Evolutionary conservation across 208 protist genomes (phyloP).

Genomic region (Giardia duodenalis): DNA sequence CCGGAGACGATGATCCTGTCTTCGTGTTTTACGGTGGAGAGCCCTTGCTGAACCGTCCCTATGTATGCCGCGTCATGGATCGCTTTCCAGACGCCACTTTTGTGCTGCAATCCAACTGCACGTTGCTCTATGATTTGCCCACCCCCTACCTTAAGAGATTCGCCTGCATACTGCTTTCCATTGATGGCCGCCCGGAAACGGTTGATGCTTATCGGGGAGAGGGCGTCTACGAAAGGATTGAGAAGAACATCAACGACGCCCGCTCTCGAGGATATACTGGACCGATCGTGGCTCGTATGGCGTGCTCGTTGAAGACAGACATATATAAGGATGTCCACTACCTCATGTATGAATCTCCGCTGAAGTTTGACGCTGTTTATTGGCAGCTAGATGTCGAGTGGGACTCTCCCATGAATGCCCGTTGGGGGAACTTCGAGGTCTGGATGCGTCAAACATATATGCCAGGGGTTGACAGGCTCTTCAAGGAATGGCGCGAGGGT

Average conservation of each 20-base stretch:
- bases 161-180: conserved; percentile 35
- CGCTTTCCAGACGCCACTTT: conserved; percentile 28
- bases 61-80: conserved; percentile 33
- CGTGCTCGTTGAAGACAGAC: conserved; percentile 31
- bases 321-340: conserved; percentile 35
- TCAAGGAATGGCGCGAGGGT: background rate
- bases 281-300: conserved; percentile 39
- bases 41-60: conserved; percentile 31
- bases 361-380: conserved; percentile 38
- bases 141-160: conserved; percentile 34
- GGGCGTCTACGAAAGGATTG: conserved; percentile 30
- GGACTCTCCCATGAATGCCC: conserved; percentile 38
- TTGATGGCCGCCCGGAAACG: conserved; percentile 38
- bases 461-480: conserved; percentile 21
- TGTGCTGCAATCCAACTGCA: conserved; percentile 43
- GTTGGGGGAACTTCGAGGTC: conserved; percentile 30
- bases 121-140: conserved; percentile 33
- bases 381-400: conserved; percentile 45
- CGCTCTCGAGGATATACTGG: conserved; percentile 19
- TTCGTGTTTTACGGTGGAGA: conserved; percentile 47
- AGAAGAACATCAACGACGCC: conserved; percentile 30
- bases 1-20: conserved; percentile 3
- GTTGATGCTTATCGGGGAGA: conserved; percentile 33
- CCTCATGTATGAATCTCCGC: background rate
- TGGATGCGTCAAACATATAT: conserved; percentile 32